Evolutionary conservation across 2,329 filamentous ascomycete genomes (phyloP).

Genomic region (Diaporthe vexans): DNA sequence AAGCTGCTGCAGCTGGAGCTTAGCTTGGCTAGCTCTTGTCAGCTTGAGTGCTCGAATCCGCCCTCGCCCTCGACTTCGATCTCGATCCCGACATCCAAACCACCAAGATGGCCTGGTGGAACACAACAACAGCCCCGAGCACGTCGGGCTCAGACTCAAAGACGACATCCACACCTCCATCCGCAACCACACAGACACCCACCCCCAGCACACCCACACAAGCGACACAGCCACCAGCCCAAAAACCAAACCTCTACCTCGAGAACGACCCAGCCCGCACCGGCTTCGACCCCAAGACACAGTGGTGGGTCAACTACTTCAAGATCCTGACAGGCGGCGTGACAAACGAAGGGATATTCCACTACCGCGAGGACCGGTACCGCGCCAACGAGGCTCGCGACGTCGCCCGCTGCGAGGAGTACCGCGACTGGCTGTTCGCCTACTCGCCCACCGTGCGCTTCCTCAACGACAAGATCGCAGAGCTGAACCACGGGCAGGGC

Average conservation of each 20-base stretch:
- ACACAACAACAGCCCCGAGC: constrained; percentile 34
- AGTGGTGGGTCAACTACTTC: constrained; percentile 89
- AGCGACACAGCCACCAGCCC: constrained; percentile 18
- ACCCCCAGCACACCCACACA: constrained; percentile 10
- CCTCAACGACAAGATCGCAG: constrained; percentile 83
- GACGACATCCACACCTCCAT: neutral
- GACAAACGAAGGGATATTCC: constrained; percentile 75
- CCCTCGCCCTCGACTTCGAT: neutral
- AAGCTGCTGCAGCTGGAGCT: neutral
- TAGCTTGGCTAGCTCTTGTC: neutral
- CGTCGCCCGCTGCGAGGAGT: constrained; percentile 84
- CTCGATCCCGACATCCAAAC: neutral
- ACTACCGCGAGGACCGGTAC: constrained; percentile 85
- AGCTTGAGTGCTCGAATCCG: neutral
- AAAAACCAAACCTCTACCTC: constrained; percentile 53
- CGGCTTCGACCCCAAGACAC: constrained; percentile 72
- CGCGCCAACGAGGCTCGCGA: constrained; percentile 81
- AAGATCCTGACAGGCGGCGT: constrained; percentile 82
- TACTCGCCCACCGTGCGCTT: constrained; percentile 91
- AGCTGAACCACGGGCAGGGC: constrained; percentile 76
- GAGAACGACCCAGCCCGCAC: constrained; percentile 72
- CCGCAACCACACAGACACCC: neutral
- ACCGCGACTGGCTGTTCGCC: constrained; percentile 85
- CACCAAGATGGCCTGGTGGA: constrained; percentile 42
- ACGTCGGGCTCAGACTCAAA: constrained; percentile 27